Base-by-base conservation (phyloP, 768 basidiomycete genomes). In the Coprinopsis marcescibilis region DNA sequence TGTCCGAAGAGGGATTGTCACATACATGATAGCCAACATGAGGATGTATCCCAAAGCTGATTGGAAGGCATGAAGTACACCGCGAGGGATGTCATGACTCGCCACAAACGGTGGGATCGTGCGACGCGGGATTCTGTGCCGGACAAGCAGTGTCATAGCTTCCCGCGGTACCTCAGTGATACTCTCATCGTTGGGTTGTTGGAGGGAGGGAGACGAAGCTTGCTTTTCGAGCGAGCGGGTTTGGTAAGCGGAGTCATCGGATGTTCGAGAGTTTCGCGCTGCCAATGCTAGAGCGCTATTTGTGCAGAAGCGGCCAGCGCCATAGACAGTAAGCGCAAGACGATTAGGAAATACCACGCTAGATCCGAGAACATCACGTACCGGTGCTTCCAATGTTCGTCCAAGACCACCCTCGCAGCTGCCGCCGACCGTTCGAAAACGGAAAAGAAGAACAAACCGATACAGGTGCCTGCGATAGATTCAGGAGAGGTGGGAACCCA, bases 1-100 rank as follows among this genome's bases (percentile, higher is more conserved):
- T 7, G 7, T 27, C 37, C 14, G 29, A 32, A 21, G 14, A 33
- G 38, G 37, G 19, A 48, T 35, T 19, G 19, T 8, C 11, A 61
- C 81, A 63, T 64, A 89, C 87, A 90, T 90, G 56, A 88, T 73
- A 8, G 76, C 78, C 59, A 91, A 62, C 91, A 95, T 94, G 46
- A 93, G 73, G 4, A 70, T 52, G 54, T 89, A 93, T 20, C 65
- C 65, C 17, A 92, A 57, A 17, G 78, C 62, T 34, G 79, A 70
- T 49, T 89, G 86, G 15, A 80, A 45, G 8, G 75, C 76, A 51
- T 81, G 78, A 29, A 89, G 56, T 1, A 75, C 56, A 1, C 89
- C 89, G 27, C 91, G 78, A 1, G 79, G 73, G 6, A 87, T 53
- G 60, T 94, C 92, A 52, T 84, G 78, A n/a, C 70, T 64, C 19